phyloP scores from a whole-genome alignment of 352 stramenopile species.

The Pythium phragmiticola region DNA sequence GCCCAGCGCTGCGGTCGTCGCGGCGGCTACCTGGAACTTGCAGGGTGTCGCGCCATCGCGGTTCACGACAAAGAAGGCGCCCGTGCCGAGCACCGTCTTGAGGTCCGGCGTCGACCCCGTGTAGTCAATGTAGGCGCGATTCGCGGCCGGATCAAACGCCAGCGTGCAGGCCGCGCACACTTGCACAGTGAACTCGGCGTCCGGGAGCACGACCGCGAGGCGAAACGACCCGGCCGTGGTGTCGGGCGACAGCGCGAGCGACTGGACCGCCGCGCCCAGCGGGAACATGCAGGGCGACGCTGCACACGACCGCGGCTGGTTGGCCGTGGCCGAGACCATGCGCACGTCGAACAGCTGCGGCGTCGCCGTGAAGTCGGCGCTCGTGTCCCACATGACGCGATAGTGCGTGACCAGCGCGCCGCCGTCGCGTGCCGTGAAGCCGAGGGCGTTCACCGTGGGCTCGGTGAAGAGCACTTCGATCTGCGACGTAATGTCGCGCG shows the following conservation, averaged over 20 bases:
- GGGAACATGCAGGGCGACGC: conserved; percentile 75
- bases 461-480: conserved; percentile 75
- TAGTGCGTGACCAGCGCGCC: conserved; percentile 64
- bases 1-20: conserved; percentile 24
- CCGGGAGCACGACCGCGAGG: conserved; percentile 36
- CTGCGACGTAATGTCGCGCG: conserved; percentile 64
- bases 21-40: conserved; percentile 51
- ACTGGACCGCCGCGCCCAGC: conserved; percentile 92
- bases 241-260: conserved; percentile 69
- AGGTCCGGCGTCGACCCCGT: conserved; percentile 58
- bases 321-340: conserved; percentile 34
- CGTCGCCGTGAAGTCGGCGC: conserved; percentile 35
- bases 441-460: conserved; percentile 67
- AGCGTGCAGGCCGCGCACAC: conserved; percentile 44
- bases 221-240: conserved; percentile 70
- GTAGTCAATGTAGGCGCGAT: conserved; percentile 60
- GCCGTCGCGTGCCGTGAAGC: conserved; percentile 55
- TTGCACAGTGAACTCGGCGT: conserved; percentile 32
- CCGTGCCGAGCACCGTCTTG: conserved; percentile 61
- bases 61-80: conserved; percentile 70
- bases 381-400: conserved; percentile 57
- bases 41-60: conserved; percentile 38
- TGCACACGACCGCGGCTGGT: conserved; percentile 32
- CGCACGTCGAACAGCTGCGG: conserved; percentile 53
- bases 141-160: conserved; percentile 37